Base-by-base conservation (phyloP, 768 basidiomycete genomes). In the Pisolithus microcarpus region DNA sequence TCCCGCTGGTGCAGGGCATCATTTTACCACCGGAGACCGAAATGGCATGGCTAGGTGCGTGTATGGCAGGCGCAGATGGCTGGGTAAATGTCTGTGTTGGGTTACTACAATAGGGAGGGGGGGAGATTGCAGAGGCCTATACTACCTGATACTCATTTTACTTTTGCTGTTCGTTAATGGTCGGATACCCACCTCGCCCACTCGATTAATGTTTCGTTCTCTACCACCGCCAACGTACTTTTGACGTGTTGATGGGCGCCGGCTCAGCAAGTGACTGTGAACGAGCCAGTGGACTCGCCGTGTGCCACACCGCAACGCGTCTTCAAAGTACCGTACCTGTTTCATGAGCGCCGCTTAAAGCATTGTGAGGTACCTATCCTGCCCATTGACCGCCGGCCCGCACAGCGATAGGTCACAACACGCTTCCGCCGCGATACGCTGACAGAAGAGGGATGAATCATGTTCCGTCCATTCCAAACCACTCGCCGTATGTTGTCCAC, bases 11-110 rank as follows among this genome's bases (percentile, higher is more conserved):
- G 11, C 95, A 97, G 63, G 95, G 96, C 11, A 82, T 97, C 18
- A 67, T 77, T 3, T 69, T 85, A 1, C 96, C 95, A 1, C 74
- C 80, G 7, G 92, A 96, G 28, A 77, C 91, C 6, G 95, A 98
- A 62, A 75, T 97, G 68, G 91, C 86, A 5, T 96, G 95, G 94
- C 66, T 98, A n/a, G 87, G 91, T 9, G 85, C 89, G 18, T 92
- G 91, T 59, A 72, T 97, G 68, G 81, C 85, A 11, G 93, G 92
- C 7, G 91, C 92, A 11, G 96, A 98, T 61, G 96, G 96, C 5
- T 98, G 93, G 93, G 76, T 95, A 26, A 87, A 89, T 64, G 75
- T 97, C 48, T 94, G 91, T 62, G 72, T 96, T 26, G 88, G 87
- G 15, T 67, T 87, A 15, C 54, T 58, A 42, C 63, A 65, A 42